Evolutionary conservation across 1,284 basidiomycete species (phyloP), one percentile per base, ranked within the genome.

Genomic region (Ustilago nuda): DNA sequence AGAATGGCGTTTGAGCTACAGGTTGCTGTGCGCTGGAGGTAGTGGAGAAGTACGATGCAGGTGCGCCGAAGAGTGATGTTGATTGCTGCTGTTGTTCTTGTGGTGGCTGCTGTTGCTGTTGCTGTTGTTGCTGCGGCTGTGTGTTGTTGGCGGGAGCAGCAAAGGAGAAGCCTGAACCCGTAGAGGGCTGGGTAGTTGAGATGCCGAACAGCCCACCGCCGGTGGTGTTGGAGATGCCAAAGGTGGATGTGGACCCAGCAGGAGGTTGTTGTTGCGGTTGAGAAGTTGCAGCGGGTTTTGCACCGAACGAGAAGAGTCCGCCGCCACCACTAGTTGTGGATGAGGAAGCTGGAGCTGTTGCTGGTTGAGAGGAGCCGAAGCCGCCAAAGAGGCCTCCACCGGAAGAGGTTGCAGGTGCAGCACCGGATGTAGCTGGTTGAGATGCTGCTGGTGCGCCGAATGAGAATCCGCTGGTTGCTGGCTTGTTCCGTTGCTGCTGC

Each of bases 401-500:
- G 12, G 62, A 55, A 3, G 57, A 43, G 17, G 57, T 46, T 35
- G 72, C 67, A 12, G 73, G 23, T 17, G 66, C 50, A 32, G 72
- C 62, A 36, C 53, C 53, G 33, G 59, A 19, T 30, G 56, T 55
- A 52, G 66, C 55, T 33, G 66, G 76, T 51, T 66, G 72, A 15
- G 65, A 65, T 36, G 56, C 43, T 27, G 67, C 56, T n/a, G 76
- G 63, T 33, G 61, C 39, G 12, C 80, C 80, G 37, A 81, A 81
- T 12, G 78, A 78, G 57, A 81, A 79, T 35, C 78, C 77, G 5
- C 66, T 60, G 2, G 52, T 59, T 15, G 77, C 79, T 8, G 76
- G 63, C 53, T 70, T 72, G 61, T 70, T 70, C 36, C 66, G 68
- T 41, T 78, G 76, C 36, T 78, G 78, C 37, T 77, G 78, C 41